These are phyloP conservation scores for Coemansia sp. DNA, from an alignment of 192 early-diverging fungal species.

Conservation along the genomic window DNA sequence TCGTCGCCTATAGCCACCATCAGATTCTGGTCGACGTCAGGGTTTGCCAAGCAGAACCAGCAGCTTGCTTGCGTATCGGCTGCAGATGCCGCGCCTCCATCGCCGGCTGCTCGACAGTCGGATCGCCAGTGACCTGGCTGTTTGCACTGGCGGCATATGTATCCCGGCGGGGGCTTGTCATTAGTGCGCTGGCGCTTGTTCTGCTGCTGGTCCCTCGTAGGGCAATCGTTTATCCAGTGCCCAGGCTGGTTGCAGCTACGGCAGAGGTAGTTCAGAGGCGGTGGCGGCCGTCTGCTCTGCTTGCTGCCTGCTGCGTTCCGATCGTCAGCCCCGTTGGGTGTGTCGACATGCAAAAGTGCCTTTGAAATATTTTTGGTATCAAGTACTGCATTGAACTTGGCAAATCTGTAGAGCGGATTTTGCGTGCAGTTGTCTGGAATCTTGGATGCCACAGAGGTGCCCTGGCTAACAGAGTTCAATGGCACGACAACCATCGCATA, in stretches of 20 bases:
- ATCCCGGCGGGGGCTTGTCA: constrained; percentile 43
- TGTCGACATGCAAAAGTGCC: constrained; percentile 38
- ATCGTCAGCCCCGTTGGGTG: constrained; percentile 57
- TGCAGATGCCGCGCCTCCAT: constrained; percentile 4
- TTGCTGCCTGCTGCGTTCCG: constrained; percentile 22
- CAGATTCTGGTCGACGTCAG: constrained; percentile 86
- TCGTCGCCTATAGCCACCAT: constrained; percentile 82
- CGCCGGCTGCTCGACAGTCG: constrained; percentile 46
- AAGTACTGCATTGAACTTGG: constrained; percentile 13
- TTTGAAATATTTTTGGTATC: constrained; percentile 15
- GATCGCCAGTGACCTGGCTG: constrained; percentile 56
- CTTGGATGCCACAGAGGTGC: constrained; percentile 16
- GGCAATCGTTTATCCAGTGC: constrained; percentile 68
- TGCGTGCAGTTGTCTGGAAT: constrained; percentile 59
- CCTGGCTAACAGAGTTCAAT: constrained; percentile 49
- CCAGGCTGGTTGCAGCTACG: constrained; percentile 64
- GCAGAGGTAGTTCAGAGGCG: constrained; percentile 63
- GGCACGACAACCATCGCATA: constrained; percentile 88
- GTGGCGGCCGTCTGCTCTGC: constrained; percentile 17
- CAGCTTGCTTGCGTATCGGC: constrained; percentile 56
- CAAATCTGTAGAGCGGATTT: constrained; percentile 52
- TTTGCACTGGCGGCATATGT: constrained; percentile 57
- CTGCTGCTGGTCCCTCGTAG: constrained; percentile 46
- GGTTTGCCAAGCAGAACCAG: constrained; percentile 96
- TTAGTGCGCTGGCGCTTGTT: constrained; percentile 30